Conservation (phyloP, 768 basidiomycete species). For the Naganishia kalamii region DNA sequence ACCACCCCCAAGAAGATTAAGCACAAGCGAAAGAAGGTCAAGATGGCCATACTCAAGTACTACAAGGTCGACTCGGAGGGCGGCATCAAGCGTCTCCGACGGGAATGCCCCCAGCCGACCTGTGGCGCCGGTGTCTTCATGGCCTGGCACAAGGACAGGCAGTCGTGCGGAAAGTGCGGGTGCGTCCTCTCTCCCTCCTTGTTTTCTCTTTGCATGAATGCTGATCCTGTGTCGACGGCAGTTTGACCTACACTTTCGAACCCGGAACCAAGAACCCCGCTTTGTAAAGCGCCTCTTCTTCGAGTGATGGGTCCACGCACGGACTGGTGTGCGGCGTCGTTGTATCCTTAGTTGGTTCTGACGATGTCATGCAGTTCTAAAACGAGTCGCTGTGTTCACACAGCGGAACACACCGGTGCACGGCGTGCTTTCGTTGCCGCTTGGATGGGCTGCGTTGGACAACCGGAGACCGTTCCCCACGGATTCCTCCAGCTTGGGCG, state of each 20-base stretch:
- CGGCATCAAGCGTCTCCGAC: conserved; percentile 97
- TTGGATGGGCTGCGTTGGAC: no score
- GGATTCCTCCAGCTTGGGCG: no score
- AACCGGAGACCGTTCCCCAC: no score
- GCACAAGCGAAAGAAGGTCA: conserved; percentile 99
- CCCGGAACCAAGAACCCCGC: conserved; percentile 44
- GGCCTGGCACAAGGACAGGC: conserved; percentile 97
- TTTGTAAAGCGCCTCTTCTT: conserved; percentile 5
- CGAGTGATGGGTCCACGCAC: neutral
- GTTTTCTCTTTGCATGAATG: neutral
- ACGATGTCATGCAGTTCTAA: neutral
- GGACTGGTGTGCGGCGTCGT: neutral
- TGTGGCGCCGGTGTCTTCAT: conserved; percentile 60
- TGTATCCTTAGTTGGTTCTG: neutral
- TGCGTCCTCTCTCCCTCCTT: neutral
- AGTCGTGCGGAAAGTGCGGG: conserved; percentile 74
- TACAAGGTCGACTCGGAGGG: conserved; percentile 99
- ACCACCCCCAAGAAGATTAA: conserved; percentile 98
- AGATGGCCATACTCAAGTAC: conserved; percentile 99
- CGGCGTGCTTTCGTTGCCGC: no score
- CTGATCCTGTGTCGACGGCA: neutral
- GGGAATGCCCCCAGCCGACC: conserved; percentile 62
- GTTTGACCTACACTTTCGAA: conserved; percentile 47
- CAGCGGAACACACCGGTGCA: no score
- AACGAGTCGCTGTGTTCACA: neutral